These are phyloP conservation scores for Astraeus odoratus DNA, from an alignment of 768 basidiomycete genomes.

Conservation along the genomic window DNA sequence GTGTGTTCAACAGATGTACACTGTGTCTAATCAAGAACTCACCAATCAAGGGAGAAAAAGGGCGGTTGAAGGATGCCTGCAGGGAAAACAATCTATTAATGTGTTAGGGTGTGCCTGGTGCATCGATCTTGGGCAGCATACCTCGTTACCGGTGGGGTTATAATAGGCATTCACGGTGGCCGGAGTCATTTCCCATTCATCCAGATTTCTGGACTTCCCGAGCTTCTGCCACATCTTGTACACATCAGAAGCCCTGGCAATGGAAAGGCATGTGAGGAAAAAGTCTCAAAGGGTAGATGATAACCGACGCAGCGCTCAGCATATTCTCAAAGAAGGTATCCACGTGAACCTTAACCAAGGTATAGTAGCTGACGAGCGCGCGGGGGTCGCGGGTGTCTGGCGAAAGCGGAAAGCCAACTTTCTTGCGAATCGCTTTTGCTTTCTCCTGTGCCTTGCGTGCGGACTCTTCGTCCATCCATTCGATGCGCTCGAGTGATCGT, in stretches of 20 bases:
- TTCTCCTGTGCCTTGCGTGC: slow-evolving; percentile 80
- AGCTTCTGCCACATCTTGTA: slow-evolving; percentile 70
- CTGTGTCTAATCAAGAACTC: slow-evolving; percentile 9
- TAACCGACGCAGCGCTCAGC: slow-evolving; percentile 48
- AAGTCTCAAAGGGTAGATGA: neutral
- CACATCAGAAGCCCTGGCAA: slow-evolving; percentile 48
- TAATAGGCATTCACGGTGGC: slow-evolving; percentile 86
- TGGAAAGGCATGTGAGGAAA: slow-evolving; percentile 7
- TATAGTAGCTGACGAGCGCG: slow-evolving; percentile 72
- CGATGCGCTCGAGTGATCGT: slow-evolving; percentile 58
- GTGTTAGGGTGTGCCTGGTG: neutral
- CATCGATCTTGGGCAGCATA: slow-evolving; percentile 19
- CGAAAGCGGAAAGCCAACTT: slow-evolving; percentile 88
- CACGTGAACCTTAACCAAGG: slow-evolving; percentile 53
- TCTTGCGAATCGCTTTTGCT: slow-evolving; percentile 53
- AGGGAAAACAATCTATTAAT: slow-evolving; percentile 79
- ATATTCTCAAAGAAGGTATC: slow-evolving; percentile 83
- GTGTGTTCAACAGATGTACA: slow-evolving; percentile 3
- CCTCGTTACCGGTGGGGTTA: slow-evolving; percentile 83
- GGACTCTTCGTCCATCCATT: slow-evolving; percentile 90
- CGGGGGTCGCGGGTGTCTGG: slow-evolving; percentile 71
- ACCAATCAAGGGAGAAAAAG: slow-evolving; percentile 83
- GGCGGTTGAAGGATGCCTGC: slow-evolving; percentile 93
- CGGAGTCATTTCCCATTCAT: slow-evolving; percentile 85
- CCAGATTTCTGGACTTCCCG: slow-evolving; percentile 59